Evolutionary conservation across 2,329 filamentous ascomycete species (phyloP).

Genomic region (Pseudogymnoascus sp.): DNA sequence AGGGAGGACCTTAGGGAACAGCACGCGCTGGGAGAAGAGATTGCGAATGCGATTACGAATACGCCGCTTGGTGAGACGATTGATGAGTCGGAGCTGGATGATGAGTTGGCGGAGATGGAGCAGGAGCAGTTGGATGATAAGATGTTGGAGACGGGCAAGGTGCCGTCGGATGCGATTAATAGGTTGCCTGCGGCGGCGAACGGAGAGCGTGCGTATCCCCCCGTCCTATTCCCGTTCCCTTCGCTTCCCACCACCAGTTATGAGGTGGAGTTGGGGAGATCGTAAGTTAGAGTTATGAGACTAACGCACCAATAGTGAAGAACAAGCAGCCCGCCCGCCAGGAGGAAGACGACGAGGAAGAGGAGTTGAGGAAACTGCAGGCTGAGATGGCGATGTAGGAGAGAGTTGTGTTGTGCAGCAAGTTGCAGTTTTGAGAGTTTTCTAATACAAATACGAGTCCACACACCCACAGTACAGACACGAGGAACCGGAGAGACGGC

Average conservation of each 20-base stretch:
- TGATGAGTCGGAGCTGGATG: constrained; percentile 81
- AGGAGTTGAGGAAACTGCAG: constrained; percentile 84
- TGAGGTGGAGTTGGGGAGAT: no score
- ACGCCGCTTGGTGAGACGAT: constrained; percentile 59
- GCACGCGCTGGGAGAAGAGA: constrained; percentile 88
- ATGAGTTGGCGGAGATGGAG: constrained; percentile 77
- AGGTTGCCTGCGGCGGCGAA: constrained; percentile 68
- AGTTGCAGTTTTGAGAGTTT: background rate
- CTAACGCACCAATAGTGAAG: constrained; percentile 36
- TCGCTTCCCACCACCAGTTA: no score
- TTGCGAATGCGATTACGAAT: constrained; percentile 74
- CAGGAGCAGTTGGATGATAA: constrained; percentile 89
- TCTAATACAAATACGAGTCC: background rate
- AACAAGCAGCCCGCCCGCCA: constrained; percentile 40
- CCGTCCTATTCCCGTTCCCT: no score
- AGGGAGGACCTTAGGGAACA: constrained; percentile 85
- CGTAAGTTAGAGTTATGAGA: constrained; percentile 16
- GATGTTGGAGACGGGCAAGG: constrained; percentile 81
- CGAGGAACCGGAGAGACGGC: background rate
- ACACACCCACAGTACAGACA: background rate
- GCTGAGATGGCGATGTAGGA: constrained; percentile 92
- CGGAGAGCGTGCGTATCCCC: constrained; percentile 60
- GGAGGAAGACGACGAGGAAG: constrained; percentile 92
- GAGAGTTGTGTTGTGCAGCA: constrained; percentile 16
- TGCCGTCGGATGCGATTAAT: constrained; percentile 72